Base-by-base conservation (phyloP, 805 yeast genomes). In the Zygoascus biomembranicola region DNA sequence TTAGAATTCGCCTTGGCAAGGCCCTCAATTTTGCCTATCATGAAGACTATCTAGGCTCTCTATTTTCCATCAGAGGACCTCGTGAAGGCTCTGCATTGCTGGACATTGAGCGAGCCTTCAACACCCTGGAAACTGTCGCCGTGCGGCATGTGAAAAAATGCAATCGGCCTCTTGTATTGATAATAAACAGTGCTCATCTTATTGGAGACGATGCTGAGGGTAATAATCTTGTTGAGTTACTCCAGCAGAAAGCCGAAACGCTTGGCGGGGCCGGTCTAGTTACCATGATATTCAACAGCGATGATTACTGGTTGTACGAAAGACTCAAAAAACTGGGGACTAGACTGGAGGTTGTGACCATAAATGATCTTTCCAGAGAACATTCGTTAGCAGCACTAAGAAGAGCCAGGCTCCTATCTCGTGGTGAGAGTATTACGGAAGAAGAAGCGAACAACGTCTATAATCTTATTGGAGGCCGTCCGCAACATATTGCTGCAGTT, bases 251-350 rank as follows among this genome's bases (percentile, higher is more conserved):
- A 64, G 95, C 95, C 0, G 95, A 87, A 62, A 66, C 81, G 11
- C 72, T 87, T 43, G 77, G 89, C 56, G 92, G 92, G 1, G 77
- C 90, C 0, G 87, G 88, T 0, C 70, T 85, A 53, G 81, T 80
- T 18, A 82, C 85, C 0, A 79, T 86, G 68, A 73, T 87, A 11
- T 86, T 87, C 72, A 85, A 85, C 61, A 79, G 87, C 56, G 95
- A 87, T 66, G 95, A 87, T 62, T 87, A 87, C 67, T 87, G 95
- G 95, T 77, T 87, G 1, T 87, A 85, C 65, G 94, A 87, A 60
- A 78, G 89, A 53, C 71, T 87, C 58, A 84, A 84, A 61, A 76
- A 76, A 52, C 70, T 84, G 18, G 87, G 90, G 0, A 87, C 95
- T 0, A 74, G 92, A 35, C 67, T 87, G 46, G 94, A 87, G 52